Evolutionary conservation across 164 flowering plant genomes (phyloP).

Genomic region (Litsea cubeba): DNA sequence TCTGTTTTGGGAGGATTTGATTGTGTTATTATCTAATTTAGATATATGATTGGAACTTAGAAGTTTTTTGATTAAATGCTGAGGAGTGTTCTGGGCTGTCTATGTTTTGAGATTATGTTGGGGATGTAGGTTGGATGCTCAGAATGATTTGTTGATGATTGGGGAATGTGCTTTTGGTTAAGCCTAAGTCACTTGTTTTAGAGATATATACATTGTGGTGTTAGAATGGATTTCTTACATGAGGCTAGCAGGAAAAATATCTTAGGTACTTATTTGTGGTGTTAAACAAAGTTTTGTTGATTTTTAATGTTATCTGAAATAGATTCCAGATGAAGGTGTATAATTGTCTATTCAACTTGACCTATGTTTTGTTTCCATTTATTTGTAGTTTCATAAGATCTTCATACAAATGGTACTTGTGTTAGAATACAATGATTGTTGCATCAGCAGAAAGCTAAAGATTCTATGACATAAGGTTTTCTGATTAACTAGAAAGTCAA

Average conservation of each 20-base stretch:
- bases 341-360: no score
- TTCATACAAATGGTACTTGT: not conserved
- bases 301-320: no score
- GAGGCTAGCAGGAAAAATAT: no score
- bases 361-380: not conserved
- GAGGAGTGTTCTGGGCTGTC: not conserved
- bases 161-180: conserved; percentile 8
- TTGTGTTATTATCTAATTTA: not conserved
- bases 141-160: conserved; percentile 14
- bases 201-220: no score
- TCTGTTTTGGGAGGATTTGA: not conserved
- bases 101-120: conserved; percentile 11
- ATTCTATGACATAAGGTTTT: not conserved
- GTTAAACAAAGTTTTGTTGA: no score
- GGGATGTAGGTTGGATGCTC: conserved; percentile 14
- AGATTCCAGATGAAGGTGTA: no score
- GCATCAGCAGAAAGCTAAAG: not conserved
- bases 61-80: not conserved
- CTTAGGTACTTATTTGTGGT: no score
- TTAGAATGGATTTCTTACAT: no score
- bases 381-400: not conserved
- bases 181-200: no score
- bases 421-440: not conserved
- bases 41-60: not conserved
- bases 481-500: not conserved